These are phyloP conservation scores for Irineochytrium annulatum DNA, from an alignment of 192 early-diverging fungal genomes.

Conservation along the genomic window DNA sequence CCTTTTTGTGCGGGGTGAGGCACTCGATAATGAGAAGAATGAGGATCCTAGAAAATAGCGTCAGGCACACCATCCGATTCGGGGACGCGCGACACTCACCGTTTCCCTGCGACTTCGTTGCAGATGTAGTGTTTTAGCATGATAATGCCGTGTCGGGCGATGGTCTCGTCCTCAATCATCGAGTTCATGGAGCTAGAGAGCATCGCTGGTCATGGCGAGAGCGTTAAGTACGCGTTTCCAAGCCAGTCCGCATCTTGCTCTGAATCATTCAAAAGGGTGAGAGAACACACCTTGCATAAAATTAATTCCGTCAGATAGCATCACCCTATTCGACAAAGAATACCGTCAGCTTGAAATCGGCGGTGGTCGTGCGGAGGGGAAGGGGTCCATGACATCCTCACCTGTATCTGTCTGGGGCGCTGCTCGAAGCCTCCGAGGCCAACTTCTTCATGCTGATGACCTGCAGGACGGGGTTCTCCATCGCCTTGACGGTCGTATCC, in stretches of 20 bases:
- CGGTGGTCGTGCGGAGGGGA: constrained; percentile 2
- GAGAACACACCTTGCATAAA: constrained; percentile 58
- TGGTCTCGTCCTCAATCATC: constrained; percentile 33
- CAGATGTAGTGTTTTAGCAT: constrained; percentile 40
- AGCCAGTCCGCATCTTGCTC: neutral
- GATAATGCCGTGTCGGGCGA: constrained; percentile 54
- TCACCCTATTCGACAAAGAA: constrained; percentile 31
- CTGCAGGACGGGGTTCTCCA: constrained; percentile 34
- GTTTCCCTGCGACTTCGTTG: constrained; percentile 48
- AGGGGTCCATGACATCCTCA: too few species aligned
- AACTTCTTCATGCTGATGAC: constrained; percentile 48
- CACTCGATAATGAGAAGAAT: constrained; percentile 48
- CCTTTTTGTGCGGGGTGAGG: constrained; percentile 28
- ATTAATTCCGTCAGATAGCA: constrained; percentile 63
- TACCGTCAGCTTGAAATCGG: neutral
- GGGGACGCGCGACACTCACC: constrained; percentile 26
- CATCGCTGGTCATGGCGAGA: constrained; percentile 48
- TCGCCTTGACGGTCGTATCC: too few species aligned
- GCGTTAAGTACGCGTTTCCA: neutral
- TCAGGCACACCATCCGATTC: neutral
- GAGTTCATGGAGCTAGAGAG: constrained; percentile 50
- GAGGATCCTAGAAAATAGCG: constrained; percentile 36
- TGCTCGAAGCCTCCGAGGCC: neutral
- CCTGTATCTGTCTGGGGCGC: constrained; percentile 8
- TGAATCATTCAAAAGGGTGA: neutral